Conservation (phyloP, 2,329 filamentous ascomycete genomes). For the Scopulariopsis brevicaulis region DNA sequence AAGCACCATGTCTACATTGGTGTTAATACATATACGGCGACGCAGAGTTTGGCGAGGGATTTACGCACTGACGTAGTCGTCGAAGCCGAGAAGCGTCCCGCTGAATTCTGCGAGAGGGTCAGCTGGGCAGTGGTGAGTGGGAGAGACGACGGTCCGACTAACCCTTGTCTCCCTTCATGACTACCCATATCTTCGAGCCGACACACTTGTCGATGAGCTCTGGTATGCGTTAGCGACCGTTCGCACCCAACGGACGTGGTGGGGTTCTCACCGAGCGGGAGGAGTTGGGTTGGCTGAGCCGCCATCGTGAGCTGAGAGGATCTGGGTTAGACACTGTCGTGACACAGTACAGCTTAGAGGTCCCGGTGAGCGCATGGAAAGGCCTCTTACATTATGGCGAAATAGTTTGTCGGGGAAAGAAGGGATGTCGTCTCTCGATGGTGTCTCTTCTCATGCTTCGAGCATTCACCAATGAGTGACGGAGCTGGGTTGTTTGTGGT, state of each 20-base stretch:
- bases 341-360: not conserved
- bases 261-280: slow-evolving; percentile 51
- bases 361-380: not conserved
- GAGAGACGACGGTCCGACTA: slow-evolving; percentile 11
- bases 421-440: not conserved
- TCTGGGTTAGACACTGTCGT: not conserved
- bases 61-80: slow-evolving; percentile 97
- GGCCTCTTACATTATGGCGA: not conserved
- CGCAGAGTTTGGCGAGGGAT: not conserved
- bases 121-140: slow-evolving; percentile 1
- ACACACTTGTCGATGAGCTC: slow-evolving; percentile 99
- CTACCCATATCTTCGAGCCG: slow-evolving; percentile 93
- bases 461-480: not conserved
- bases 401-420: not conserved
- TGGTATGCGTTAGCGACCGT: slow-evolving; percentile 21
- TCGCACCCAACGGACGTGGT: not conserved
- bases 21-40: slow-evolving; percentile 9
- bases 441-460: not conserved
- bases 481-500: not conserved
- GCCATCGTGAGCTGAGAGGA: slow-evolving; percentile 37
- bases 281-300: slow-evolving; percentile 44
- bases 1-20: slow-evolving; percentile 77
- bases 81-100: slow-evolving; percentile 87
- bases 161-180: slow-evolving; percentile 99
- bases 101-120: slow-evolving; percentile 62